A percentile compares a stretch with the other conserved stretches of the same genome.
These are phyloP conservation scores for Isatis lusitanica DNA, from an alignment of 441 rosid species.

Conservation along the genomic window DNA sequence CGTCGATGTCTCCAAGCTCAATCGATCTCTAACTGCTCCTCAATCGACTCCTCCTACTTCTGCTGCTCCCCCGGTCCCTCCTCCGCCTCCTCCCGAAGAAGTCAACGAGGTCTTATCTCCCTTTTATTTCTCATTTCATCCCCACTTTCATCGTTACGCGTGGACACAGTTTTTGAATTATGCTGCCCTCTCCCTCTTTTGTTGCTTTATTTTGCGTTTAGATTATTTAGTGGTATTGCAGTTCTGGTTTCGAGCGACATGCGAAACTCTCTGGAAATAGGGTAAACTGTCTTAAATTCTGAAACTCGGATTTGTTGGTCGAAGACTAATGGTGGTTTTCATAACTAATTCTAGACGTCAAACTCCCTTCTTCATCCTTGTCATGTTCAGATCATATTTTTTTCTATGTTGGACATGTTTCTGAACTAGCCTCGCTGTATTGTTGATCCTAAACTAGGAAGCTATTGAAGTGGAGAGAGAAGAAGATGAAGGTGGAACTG, in stretches of 20 bases:
- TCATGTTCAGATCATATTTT: not conserved
- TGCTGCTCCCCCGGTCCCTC: constrained; percentile 38
- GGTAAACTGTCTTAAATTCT: not conserved
- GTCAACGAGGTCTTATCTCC: constrained; percentile 72
- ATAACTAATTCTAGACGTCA: not conserved
- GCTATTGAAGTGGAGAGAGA: constrained; percentile 98
- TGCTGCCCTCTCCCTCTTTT: not conserved
- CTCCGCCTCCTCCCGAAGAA: constrained; percentile 67
- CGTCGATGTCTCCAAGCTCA: constrained; percentile 71
- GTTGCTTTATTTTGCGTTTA: not conserved
- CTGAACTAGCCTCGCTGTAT: constrained; percentile 19
- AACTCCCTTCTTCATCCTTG: not conserved
- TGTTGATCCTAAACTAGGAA: constrained; percentile 52
- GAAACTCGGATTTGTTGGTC: not conserved
- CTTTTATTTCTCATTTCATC: not conserved
- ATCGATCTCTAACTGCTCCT: constrained; percentile 53
- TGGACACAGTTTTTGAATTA: not conserved
- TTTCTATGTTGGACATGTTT: not conserved
- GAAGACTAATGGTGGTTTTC: constrained; percentile 4
- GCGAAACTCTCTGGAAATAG: not conserved
- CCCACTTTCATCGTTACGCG: not conserved
- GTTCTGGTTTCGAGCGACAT: no score
- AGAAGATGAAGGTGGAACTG: constrained; percentile 96
- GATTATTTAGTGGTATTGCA: not conserved
- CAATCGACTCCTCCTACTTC: constrained; percentile 34